Evolutionary conservation across 106 monocot species (phyloP).

Genomic region (Platanthera guangdongensis): DNA sequence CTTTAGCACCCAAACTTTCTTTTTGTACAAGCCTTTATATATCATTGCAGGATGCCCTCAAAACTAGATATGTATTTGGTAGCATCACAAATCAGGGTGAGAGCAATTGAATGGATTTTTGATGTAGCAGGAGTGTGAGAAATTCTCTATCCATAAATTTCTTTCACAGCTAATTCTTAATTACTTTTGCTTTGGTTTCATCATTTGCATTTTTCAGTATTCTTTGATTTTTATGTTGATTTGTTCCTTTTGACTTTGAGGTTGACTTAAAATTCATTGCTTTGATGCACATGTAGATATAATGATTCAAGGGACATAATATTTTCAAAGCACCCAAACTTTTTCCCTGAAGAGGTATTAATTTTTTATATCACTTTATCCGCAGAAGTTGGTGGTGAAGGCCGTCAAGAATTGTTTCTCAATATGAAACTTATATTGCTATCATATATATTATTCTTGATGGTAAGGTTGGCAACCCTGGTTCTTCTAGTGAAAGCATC

Average conservation of each 20-base stretch:
- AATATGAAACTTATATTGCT: too few species aligned
- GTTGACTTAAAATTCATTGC: not conserved
- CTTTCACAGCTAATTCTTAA: not conserved
- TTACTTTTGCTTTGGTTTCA: constrained; percentile 2
- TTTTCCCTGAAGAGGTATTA: constrained; percentile 92
- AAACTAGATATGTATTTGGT: constrained; percentile 81
- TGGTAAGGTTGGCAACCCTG: too few species aligned
- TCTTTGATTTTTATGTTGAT: not conserved
- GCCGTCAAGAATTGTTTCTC: too few species aligned
- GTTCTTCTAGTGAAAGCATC: too few species aligned
- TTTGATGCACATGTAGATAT: constrained; percentile 36
- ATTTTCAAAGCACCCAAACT: constrained; percentile 71
- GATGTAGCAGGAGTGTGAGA: constrained; percentile 87
- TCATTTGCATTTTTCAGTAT: not conserved
- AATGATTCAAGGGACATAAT: constrained; percentile 66
- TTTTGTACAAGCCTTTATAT: constrained; percentile 52
- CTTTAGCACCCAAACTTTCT: too few species aligned
- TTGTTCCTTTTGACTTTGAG: not conserved
- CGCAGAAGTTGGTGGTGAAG: too few species aligned
- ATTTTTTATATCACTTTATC: not conserved
- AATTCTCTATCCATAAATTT: not conserved
- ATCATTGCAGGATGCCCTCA: constrained; percentile 73
- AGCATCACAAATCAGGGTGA: constrained; percentile 78
- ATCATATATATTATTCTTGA: too few species aligned
- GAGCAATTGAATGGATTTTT: constrained; percentile 79